These are phyloP conservation scores for Senna tora DNA, from an alignment of 306 rosid species.

Conservation along the genomic window DNA sequence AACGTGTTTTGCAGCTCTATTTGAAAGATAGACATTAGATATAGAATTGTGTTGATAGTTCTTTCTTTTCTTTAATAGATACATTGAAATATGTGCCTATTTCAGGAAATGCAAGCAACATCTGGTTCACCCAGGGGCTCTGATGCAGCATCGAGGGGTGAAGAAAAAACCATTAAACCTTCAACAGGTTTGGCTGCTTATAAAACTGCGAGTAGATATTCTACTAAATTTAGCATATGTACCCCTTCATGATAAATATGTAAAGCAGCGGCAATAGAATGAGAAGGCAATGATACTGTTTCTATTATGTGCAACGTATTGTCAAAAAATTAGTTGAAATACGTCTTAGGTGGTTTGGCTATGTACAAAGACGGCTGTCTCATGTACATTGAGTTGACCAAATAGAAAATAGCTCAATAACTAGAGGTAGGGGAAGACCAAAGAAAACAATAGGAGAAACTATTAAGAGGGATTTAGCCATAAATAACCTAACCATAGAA, in stretches of 20 bases:
- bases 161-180: constrained; percentile 52
- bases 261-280: too few relatives aligned
- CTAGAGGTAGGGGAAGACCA: too few relatives aligned
- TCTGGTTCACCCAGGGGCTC: constrained; percentile 51
- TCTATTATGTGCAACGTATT: too few relatives aligned
- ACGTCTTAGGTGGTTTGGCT: too few relatives aligned
- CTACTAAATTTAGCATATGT: constrained; percentile 8
- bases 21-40: constrained; percentile 32
- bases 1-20: not conserved
- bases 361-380: too few relatives aligned
- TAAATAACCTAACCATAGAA: too few relatives aligned
- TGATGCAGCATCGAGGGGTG: constrained; percentile 58
- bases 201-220: constrained; percentile 38
- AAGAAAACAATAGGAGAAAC: too few relatives aligned
- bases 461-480: too few relatives aligned
- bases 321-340: too few relatives aligned
- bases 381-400: too few relatives aligned
- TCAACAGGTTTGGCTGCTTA: constrained; percentile 48
- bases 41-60: constrained; percentile 1
- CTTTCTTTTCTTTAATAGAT: constrained; percentile 22
- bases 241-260: constrained; percentile 21
- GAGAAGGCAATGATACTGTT: too few relatives aligned
- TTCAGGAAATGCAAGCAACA: constrained; percentile 61
- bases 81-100: constrained; percentile 12
- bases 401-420: too few relatives aligned